Percentiles rank a stretch among this genome's conserved stretches.
phyloP scores from a whole-genome alignment of 2,329 filamentous ascomycete genomes.

The Monilinia aucupariae region DNA sequence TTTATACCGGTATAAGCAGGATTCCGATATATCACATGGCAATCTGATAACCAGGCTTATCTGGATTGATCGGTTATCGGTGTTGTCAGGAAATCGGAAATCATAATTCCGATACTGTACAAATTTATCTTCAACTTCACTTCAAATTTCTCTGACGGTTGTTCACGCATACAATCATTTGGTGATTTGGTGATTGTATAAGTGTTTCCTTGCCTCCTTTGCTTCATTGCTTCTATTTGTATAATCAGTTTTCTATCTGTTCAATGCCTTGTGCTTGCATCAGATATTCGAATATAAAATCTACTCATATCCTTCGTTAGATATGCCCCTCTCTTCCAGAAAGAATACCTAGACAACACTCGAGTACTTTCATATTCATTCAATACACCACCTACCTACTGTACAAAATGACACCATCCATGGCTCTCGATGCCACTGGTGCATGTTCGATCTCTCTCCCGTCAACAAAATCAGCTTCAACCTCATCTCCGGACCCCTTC shows the following conservation, averaged over 20 bases:
- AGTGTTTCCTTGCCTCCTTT: background rate
- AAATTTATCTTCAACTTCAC: background rate
- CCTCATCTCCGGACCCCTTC: conserved; percentile 47
- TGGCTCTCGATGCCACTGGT: conserved; percentile 3
- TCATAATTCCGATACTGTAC: background rate
- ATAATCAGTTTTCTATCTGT: background rate
- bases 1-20: no score
- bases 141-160: background rate
- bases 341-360: background rate
- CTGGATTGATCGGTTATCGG: no score
- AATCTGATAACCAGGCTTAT: no score
- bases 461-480: conserved; percentile 23
- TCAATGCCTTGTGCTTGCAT: background rate
- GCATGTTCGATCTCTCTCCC: background rate
- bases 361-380: background rate
- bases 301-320: background rate
- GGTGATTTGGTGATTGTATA: no score
- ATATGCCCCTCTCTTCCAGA: background rate
- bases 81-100: background rate
- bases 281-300: background rate
- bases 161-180: conserved; percentile 1
- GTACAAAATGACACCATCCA: conserved; percentile 8
- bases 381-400: no score
- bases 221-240: background rate
- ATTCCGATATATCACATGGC: no score